Conservation (phyloP, 1,284 basidiomycete species). For the Ustilago tritici region DNA sequence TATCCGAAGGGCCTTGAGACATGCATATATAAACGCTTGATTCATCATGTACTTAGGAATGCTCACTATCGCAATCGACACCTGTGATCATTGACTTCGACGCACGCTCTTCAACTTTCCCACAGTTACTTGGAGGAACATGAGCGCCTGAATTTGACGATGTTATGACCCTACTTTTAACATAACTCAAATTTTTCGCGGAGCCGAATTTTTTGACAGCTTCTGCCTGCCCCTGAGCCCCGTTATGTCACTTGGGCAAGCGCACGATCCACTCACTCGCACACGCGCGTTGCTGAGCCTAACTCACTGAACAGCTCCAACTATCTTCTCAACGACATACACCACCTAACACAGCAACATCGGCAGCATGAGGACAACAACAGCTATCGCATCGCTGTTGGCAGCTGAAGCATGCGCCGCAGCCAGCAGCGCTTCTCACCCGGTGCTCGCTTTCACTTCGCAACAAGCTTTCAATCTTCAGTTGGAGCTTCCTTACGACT, state of each 20-base stretch:
- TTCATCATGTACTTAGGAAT: too few relatives aligned
- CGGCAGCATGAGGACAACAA: conserved; percentile 29
- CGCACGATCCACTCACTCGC: conserved; percentile 25
- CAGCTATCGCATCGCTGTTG: conserved; percentile 29
- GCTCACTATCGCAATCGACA: too few relatives aligned
- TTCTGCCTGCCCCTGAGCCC: background rate
- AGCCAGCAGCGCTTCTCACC: conserved; percentile 20
- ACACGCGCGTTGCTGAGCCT: background rate
- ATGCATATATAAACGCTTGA: too few relatives aligned
- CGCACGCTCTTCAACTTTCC: too few relatives aligned
- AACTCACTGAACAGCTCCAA: too few relatives aligned
- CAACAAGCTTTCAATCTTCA: conserved; percentile 18
- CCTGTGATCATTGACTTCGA: too few relatives aligned
- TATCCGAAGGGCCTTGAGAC: too few relatives aligned
- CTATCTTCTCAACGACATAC: background rate
- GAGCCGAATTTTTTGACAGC: conserved; percentile 27
- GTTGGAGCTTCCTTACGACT: conserved; percentile 24
- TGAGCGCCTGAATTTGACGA: too few relatives aligned
- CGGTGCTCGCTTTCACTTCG: conserved; percentile 48
- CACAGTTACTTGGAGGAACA: too few relatives aligned
- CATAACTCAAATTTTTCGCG: conserved; percentile 7
- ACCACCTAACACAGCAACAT: background rate
- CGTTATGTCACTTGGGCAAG: background rate
- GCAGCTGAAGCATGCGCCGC: conserved; percentile 31
- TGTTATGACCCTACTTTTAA: conserved; percentile 4